Evolutionary conservation across 2,329 filamentous ascomycete genomes (phyloP).

Genomic region (Colletotrichum sp.): DNA sequence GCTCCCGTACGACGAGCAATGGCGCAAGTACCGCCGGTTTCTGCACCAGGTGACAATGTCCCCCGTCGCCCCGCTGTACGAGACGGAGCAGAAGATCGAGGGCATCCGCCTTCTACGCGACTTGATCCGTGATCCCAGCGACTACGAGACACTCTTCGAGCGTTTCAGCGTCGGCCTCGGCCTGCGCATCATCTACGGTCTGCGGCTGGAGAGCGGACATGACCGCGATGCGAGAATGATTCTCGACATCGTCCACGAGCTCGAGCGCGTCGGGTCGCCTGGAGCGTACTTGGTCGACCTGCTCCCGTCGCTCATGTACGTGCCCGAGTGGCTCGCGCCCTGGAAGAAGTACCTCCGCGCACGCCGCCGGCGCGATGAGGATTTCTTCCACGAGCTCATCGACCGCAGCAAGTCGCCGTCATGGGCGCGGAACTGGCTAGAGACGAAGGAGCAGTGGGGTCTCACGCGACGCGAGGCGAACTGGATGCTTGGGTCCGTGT

Average conservation of each 20-base stretch:
- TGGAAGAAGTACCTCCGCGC: conserved; percentile 24
- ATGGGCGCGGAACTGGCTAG: neutral
- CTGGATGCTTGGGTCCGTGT: conserved; percentile 34
- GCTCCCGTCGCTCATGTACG: conserved; percentile 30
- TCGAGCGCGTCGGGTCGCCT: conserved; percentile 37
- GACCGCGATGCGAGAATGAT: conserved; percentile 34
- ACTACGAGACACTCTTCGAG: conserved; percentile 43
- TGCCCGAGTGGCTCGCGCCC: conserved; percentile 32
- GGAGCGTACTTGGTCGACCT: conserved; percentile 35
- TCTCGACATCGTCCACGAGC: conserved; percentile 34
- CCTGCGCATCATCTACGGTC: conserved; percentile 43
- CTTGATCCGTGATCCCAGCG: conserved; percentile 33
- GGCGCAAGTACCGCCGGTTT: neutral
- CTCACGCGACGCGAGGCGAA: conserved; percentile 29
- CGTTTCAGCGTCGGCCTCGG: conserved; percentile 45
- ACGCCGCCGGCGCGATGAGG: conserved; percentile 14
- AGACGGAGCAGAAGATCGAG: conserved; percentile 35
- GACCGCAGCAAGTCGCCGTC: conserved; percentile 10
- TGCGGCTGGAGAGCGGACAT: conserved; percentile 35
- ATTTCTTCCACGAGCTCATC: conserved; percentile 7
- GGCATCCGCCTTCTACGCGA: conserved; percentile 32
- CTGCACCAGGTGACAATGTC: conserved; percentile 36
- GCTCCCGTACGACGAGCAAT: conserved; percentile 30
- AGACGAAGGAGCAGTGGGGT: conserved; percentile 1
- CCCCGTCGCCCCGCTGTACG: conserved; percentile 31